Base-by-base conservation (phyloP, 2,329 filamentous ascomycete genomes). In the Xylariaceae sp. region DNA sequence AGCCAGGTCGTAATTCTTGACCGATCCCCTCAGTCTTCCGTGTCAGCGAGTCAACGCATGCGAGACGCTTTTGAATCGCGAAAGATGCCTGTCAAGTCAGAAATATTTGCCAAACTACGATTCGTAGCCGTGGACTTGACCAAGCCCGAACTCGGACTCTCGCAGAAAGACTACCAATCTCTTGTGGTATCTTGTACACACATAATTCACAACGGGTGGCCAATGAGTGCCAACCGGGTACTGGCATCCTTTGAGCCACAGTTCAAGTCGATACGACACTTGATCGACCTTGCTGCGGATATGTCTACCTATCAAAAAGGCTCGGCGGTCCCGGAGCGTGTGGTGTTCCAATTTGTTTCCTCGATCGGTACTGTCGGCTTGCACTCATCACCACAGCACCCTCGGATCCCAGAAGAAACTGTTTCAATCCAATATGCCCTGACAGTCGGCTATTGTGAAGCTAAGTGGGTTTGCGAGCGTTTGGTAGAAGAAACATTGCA, bases 141-240 rank as follows among this genome's bases (percentile, higher is more conserved):
- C 0, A 70, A 73, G 23, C 59, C 66, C 1, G 44, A 53, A 3
- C 64, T 80, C 0, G 76, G 75, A 0, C 60, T 80, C 0, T 19
- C 60, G 0, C 14, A 45, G 0, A 33, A 53, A 4, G 59, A 65
- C 1, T 77, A 79, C 50, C 33, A 57, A 2, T 19, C 40, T 0
- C 64, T 79, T 1, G 54, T 61, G 0, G 21, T 39, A 3, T 22
- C 23, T 1, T 71, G 71, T 7, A 79, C 76, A 0, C 70, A 77
- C 47, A 68, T 80, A 33, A 45, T 75, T 17, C 74, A 77, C 55
- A 76, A 72, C 39, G 75, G 73, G 0, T 79, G 73, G 73, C 69
- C 68, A 1, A 76, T 77, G 72, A 71, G 62, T 42, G 56, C 55
- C 7, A 73, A 61, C 39, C 62, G 70, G 3, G 55, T 67, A 0